Percentiles rank a stretch among this genome's conserved stretches.
These are phyloP conservation scores for Desmodesmus armatus DNA, from an alignment of 139 green algal species.

Conservation along the genomic window DNA sequence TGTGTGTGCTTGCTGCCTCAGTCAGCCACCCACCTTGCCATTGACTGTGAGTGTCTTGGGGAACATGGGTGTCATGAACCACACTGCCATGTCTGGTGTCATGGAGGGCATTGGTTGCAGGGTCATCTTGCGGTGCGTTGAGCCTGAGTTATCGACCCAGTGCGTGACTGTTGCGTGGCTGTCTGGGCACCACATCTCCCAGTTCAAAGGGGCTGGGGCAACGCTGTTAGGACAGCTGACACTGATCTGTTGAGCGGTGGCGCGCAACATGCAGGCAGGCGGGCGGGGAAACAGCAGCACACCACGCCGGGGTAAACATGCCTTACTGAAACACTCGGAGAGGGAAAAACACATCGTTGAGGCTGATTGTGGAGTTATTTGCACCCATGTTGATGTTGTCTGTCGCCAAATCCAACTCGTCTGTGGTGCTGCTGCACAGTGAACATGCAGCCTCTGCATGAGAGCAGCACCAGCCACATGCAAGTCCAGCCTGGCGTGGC, in stretches of 20 bases:
- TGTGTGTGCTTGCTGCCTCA: not conserved
- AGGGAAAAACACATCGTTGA: no score
- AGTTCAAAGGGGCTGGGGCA: conserved; percentile 18
- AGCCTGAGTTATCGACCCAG: conserved; percentile 20
- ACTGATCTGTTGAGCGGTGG: conserved; percentile 20
- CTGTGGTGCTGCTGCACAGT: no score
- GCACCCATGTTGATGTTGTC: no score
- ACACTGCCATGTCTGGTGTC: conserved; percentile 32
- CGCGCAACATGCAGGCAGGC: no score
- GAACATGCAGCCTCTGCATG: no score
- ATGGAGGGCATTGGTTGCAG: conserved; percentile 18
- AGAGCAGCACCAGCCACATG: not conserved
- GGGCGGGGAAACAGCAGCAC: no score
- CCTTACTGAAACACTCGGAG: no score
- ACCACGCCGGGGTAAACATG: no score
- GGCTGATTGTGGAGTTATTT: no score
- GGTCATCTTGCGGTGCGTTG: conserved; percentile 5
- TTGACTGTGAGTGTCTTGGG: not conserved
- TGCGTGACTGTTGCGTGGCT: conserved; percentile 20
- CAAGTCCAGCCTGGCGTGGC: not conserved
- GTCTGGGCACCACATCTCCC: conserved; percentile 37
- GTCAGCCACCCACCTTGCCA: conserved; percentile 17
- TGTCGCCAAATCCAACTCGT: no score
- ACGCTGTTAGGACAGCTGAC: conserved; percentile 17
- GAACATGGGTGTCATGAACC: conserved; percentile 36